Evolutionary conservation across 1,139 yeast species (phyloP), one percentile per base, ranked within the genome.

Genomic region (Pneumocystis murina): DNA sequence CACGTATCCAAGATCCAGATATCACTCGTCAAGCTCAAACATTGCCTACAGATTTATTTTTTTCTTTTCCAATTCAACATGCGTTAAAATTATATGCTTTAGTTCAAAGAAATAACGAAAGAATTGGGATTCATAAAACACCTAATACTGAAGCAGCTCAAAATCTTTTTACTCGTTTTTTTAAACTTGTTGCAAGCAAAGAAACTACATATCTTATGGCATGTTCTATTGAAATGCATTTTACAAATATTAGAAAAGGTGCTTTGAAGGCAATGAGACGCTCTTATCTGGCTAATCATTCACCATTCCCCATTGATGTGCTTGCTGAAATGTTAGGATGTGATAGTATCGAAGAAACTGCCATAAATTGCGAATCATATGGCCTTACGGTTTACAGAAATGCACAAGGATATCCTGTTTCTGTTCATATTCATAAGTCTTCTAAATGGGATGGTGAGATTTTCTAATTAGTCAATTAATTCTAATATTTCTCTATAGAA

Each of bases 1-100:
- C 92, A 70, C 94, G 89, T 69, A 75, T 88, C 8, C 78, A 88
- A 68, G 97, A 92, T 71, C 85, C 95, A 0, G 97, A 90, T 70
- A 76, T 88, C 59, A 96, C 88, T 68, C 78, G 90, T 65, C 88
- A 83, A 67, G 73, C 87, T 8, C 96, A 89, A 72, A 77, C 78
- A 10, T 74, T 91, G 55, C 96, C 97, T 0, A 67, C 69, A 3
- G 71, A 77, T 1, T 77, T 92, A 2, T 78, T 84, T 59, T 72
- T 79, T 28, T 80, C 86, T 69, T 75, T 77, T 0, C 72, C 77
- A n/a, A 83, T 94, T 5, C 92, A 86, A 70, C 72, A 83, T 35
- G 96, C 96, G 0, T 72, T 91, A 59, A 80, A 80, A 70, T 75
- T 92, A 63, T 79, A 97, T 67, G 80, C 82, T 30, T 71, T 87